phyloP scores from a whole-genome alignment of 2,329 filamentous ascomycete species.

The Lecanicillium sp. region DNA sequence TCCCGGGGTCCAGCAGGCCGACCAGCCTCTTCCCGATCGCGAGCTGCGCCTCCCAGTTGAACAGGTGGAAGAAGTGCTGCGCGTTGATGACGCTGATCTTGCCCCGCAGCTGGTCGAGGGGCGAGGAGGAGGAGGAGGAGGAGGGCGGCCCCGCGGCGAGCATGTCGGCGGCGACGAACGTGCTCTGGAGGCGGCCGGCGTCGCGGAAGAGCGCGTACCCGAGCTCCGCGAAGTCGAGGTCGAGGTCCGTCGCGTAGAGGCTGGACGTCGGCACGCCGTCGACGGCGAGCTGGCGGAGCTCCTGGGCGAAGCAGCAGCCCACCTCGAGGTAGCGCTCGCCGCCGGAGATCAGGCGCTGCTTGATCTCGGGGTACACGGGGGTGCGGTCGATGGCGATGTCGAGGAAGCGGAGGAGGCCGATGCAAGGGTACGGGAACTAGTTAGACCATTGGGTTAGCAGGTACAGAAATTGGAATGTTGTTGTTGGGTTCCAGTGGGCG shows the following conservation, averaged over 20 bases:
- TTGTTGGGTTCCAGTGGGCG: too few species aligned
- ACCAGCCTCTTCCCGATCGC: background rate
- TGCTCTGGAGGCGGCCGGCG: slow-evolving; percentile 16
- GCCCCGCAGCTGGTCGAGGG: background rate
- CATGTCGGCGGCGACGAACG: slow-evolving; percentile 21
- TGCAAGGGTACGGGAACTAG: slow-evolving; percentile 16
- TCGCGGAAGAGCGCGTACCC: slow-evolving; percentile 25
- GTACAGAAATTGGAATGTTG: too few species aligned
- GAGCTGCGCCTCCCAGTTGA: slow-evolving; percentile 3
- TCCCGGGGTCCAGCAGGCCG: background rate
- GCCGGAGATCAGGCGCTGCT: slow-evolving; percentile 13
- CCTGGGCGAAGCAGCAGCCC: slow-evolving; percentile 26
- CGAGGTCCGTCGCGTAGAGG: slow-evolving; percentile 22
- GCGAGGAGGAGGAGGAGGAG: too few species aligned
- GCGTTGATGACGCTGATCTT: slow-evolving; percentile 6
- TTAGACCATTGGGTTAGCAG: too few species aligned
- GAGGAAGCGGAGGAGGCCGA: slow-evolving; percentile 17
- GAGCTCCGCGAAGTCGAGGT: slow-evolving; percentile 18
- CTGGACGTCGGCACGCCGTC: slow-evolving; percentile 20
- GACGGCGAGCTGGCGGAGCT: slow-evolving; percentile 21
- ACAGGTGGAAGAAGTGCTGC: slow-evolving; percentile 10
- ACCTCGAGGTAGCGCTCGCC: slow-evolving; percentile 21
- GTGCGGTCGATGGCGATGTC: slow-evolving; percentile 14
- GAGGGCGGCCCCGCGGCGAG: background rate
- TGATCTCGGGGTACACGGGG: slow-evolving; percentile 14